These are phyloP conservation scores for Ceratocystis diversiconidia DNA, from an alignment of 2,329 filamentous ascomycete genomes.

Conservation along the genomic window DNA sequence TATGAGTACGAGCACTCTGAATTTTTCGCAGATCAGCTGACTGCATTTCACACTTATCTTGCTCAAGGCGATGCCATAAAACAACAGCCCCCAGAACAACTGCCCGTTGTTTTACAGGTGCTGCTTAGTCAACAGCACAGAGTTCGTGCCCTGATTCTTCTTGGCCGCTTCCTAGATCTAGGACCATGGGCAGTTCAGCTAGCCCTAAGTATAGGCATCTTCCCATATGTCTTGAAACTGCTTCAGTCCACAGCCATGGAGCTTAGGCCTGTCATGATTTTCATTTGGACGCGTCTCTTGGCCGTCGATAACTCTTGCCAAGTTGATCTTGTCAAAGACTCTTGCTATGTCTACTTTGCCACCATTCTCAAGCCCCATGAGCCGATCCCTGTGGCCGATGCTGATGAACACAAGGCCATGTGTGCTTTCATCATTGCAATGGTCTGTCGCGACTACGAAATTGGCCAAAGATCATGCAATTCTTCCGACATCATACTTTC, in stretches of 20 bases:
- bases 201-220: slow-evolving; percentile 92
- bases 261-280: slow-evolving; percentile 96
- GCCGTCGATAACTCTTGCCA: slow-evolving; percentile 92
- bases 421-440: slow-evolving; percentile 95
- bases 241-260: slow-evolving; percentile 89
- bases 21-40: slow-evolving; percentile 94
- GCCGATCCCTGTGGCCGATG: slow-evolving; percentile 70
- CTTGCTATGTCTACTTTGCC: slow-evolving; percentile 93
- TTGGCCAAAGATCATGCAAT: slow-evolving; percentile 83
- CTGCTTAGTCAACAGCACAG: slow-evolving; percentile 90
- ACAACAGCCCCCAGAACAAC: slow-evolving; percentile 79
- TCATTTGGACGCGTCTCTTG: slow-evolving; percentile 93
- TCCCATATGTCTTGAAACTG: slow-evolving; percentile 95
- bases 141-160: slow-evolving; percentile 74
- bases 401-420: slow-evolving; percentile 94
- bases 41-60: slow-evolving; percentile 92
- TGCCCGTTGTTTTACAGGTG: slow-evolving; percentile 91
- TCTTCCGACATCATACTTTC: slow-evolving; percentile 81
- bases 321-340: slow-evolving; percentile 86
- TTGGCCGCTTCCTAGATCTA: slow-evolving; percentile 86
- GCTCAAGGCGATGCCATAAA: slow-evolving; percentile 65
- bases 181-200: slow-evolving; percentile 98
- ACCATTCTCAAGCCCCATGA: slow-evolving; percentile 77
- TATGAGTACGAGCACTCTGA: slow-evolving; percentile 90
- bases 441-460: slow-evolving; percentile 88